A percentile compares a stretch with the other conserved stretches of the same genome.
Conservation (phyloP, 2,329 filamentous ascomycete genomes). For the Fusarium metavorans region DNA sequence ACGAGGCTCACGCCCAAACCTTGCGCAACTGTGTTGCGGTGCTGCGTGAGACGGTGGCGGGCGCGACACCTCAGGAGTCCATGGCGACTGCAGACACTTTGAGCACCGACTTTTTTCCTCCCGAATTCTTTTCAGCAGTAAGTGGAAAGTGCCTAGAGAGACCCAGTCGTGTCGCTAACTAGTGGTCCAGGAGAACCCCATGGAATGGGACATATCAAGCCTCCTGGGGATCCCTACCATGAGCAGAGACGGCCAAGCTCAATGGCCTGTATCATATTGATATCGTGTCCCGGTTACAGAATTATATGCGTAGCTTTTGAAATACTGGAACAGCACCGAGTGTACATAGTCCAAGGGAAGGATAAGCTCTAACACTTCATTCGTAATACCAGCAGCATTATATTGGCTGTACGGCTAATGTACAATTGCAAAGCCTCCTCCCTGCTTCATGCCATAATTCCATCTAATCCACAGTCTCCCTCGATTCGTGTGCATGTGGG, state of each 20-base stretch:
- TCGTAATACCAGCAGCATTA: slow-evolving; percentile 32
- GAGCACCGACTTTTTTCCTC: slow-evolving; percentile 28
- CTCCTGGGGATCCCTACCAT: slow-evolving; percentile 36
- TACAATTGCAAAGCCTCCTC: slow-evolving; percentile 28
- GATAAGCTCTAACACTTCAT: neutral
- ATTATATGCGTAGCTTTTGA: neutral
- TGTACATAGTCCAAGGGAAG: neutral
- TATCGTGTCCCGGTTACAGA: neutral
- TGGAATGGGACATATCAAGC: slow-evolving; percentile 44
- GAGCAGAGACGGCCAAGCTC: slow-evolving; percentile 13
- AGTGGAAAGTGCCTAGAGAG: neutral
- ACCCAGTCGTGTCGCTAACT: slow-evolving; percentile 10
- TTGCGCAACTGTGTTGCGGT: slow-evolving; percentile 34
- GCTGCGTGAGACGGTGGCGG: slow-evolving; percentile 25
- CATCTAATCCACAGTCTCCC: neutral
- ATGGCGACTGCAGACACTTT: slow-evolving; percentile 25
- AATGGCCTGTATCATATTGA: slow-evolving; percentile 31
- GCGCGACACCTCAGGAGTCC: slow-evolving; percentile 35
- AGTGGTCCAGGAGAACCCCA: slow-evolving; percentile 32
- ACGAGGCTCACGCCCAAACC: slow-evolving; percentile 36
- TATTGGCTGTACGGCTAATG: slow-evolving; percentile 41
- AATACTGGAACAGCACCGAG: neutral
- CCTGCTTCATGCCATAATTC: slow-evolving; percentile 1
- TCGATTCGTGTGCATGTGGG: slow-evolving; percentile 21
- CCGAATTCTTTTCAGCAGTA: slow-evolving; percentile 35